A percentile compares a stretch with the other conserved stretches of the same genome.
Conservation (phyloP, 2,329 filamentous ascomycete genomes). For the Sporothrix phasma region DNA sequence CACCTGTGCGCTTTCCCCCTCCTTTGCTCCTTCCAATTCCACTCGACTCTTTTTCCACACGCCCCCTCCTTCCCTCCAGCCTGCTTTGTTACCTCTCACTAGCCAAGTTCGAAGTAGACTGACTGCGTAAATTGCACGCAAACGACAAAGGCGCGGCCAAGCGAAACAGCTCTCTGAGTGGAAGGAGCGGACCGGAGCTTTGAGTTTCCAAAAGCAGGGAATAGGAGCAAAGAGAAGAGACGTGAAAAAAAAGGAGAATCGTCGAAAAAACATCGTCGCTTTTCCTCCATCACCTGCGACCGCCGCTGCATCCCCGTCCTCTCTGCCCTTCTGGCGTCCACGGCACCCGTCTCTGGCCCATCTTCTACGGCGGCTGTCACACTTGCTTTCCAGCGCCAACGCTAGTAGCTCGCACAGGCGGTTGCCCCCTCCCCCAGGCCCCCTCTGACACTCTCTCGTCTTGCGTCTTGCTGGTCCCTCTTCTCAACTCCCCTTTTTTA, state of each 20-base stretch:
- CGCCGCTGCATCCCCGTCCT: background rate
- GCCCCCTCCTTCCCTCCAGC: constrained; percentile 9
- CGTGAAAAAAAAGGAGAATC: background rate
- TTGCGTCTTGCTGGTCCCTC: background rate
- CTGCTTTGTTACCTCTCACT: background rate
- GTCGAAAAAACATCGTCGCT: background rate
- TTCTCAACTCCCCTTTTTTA: constrained; percentile 7
- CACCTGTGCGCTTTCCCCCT: background rate
- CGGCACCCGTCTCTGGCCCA: background rate
- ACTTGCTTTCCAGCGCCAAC: background rate
- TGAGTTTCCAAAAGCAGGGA: background rate
- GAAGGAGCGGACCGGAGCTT: background rate
- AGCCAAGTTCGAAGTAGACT: background rate
- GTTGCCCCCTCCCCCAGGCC: background rate
- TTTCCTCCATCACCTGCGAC: background rate
- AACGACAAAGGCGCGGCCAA: background rate
- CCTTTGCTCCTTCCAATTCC: constrained; percentile 7
- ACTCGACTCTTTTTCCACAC: background rate
- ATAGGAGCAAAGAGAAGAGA: background rate
- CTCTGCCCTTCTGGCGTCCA: background rate
- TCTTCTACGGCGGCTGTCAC: background rate
- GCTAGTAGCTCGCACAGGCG: background rate
- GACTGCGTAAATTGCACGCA: background rate
- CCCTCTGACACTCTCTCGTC: background rate
- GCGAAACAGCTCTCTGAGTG: background rate